phyloP scores from a whole-genome alignment of 2,329 filamentous ascomycete genomes.

The Dactylella cylindrospora region DNA sequence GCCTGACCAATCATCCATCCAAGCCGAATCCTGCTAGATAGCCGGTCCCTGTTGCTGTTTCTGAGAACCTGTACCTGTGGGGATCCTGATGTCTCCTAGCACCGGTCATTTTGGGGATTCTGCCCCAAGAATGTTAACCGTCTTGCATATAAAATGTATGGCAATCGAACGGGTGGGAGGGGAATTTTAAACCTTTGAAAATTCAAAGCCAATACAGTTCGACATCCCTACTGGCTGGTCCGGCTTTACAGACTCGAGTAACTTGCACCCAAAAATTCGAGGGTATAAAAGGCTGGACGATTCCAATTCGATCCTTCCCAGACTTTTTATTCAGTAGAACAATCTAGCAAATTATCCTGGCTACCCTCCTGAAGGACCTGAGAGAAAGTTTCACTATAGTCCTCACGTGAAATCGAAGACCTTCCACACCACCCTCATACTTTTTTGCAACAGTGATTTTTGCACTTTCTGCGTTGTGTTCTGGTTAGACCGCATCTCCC shows the following conservation, averaged over 20 bases:
- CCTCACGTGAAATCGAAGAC: slow-evolving; percentile 29
- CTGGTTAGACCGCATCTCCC: slow-evolving; percentile 2
- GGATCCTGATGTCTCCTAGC: slow-evolving; percentile 13
- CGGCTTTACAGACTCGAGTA: slow-evolving; percentile 34
- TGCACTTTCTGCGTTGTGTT: slow-evolving; percentile 20
- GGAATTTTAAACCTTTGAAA: slow-evolving; percentile 18
- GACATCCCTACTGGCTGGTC: slow-evolving; percentile 27
- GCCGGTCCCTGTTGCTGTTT: slow-evolving; percentile 39
- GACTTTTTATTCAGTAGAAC: slow-evolving; percentile 35
- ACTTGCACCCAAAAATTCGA: slow-evolving; percentile 22
- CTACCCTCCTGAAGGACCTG: slow-evolving; percentile 9
- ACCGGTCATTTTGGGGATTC: slow-evolving; percentile 13
- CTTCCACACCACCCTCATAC: not conserved
- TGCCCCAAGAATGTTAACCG: slow-evolving; percentile 23
- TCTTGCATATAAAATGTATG: slow-evolving; percentile 33
- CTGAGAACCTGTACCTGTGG: slow-evolving; percentile 13
- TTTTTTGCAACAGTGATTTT: slow-evolving; percentile 15
- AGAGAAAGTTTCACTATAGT: slow-evolving; percentile 4
- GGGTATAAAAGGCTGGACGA: slow-evolving; percentile 33
- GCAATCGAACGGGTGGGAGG: slow-evolving; percentile 6
- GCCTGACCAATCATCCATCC: slow-evolving; percentile 29
- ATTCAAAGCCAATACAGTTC: slow-evolving; percentile 13
- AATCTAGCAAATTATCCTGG: slow-evolving; percentile 10
- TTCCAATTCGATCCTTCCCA: slow-evolving; percentile 30
- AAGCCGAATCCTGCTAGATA: slow-evolving; percentile 24